phyloP scores from a whole-genome alignment of 306 rosid genomes.

The Hippophae tibetana region DNA sequence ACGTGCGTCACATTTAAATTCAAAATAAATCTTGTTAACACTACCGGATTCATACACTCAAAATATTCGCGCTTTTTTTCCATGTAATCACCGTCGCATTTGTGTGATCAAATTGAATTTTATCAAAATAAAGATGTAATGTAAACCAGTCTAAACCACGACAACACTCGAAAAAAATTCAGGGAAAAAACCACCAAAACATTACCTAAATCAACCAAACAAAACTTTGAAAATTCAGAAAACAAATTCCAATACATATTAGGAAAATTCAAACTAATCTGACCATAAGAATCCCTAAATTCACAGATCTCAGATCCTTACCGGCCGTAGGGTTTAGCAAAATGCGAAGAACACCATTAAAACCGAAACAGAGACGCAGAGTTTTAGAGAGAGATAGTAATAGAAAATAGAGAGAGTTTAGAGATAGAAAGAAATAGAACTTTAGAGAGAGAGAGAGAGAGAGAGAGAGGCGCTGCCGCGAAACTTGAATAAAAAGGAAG shows the following conservation, averaged over 20 bases:
- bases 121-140: too few relatives aligned
- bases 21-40: slow-evolving; percentile 5
- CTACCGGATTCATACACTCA: not conserved
- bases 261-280: not conserved
- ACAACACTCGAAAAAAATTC: not conserved
- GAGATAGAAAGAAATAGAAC: not conserved
- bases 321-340: slow-evolving; percentile 34
- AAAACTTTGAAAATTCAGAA: not conserved
- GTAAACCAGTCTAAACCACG: not conserved
- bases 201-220: not conserved
- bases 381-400: not conserved
- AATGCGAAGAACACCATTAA: slow-evolving; percentile 16
- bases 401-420: slow-evolving; percentile 12
- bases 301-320: slow-evolving; percentile 38
- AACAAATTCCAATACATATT: not conserved
- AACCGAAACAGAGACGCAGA: not conserved
- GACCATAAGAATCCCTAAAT: slow-evolving; percentile 34
- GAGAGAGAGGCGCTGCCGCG: slow-evolving; percentile 54
- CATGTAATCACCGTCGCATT: too few relatives aligned
- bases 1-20: not conserved
- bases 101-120: too few relatives aligned
- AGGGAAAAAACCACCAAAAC: slow-evolving; percentile 6
- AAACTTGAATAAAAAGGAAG: slow-evolving; percentile 50
- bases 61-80: not conserved
- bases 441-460: slow-evolving; percentile 6